Base-by-base conservation (phyloP, 345 rosid genomes). In the Rubroshorea leprosula region DNA sequence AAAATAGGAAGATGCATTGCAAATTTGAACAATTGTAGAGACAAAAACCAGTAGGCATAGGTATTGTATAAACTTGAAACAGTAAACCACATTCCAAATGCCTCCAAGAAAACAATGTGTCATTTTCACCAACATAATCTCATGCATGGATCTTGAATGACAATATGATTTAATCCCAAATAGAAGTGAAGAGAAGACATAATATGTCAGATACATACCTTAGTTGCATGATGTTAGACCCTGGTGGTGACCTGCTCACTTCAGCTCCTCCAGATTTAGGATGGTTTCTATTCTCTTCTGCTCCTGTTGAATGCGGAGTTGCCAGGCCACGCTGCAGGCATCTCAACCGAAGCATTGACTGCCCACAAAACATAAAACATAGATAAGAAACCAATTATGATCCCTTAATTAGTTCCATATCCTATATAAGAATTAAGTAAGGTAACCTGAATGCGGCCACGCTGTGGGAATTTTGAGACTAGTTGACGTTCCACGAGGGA, bases 381-480 rank as follows among this genome's bases (percentile, higher is more conserved):
- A n/a, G n/a, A n/a, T n/a, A n/a, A n/a, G n/a, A n/a, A n/a, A n/a
- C n/a, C n/a, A n/a, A n/a, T n/a, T 6, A 8, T 6, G 9, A 6
- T 6, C 5, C 7, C 1, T 1, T 35, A 8, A 35, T 35, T 2
- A 35, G 5, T 35, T 35, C 41, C 12, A 6, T 3, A 3, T 1
- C 7, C 7, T 29, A 29, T 3, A 29, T 4, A 29, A 3, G 35
- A 9, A 29, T 21, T 49, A 14, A 3, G 49, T 18, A 18, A 12
- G 29, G 19, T 13, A 22, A 91, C 96, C 92, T 86, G 98, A 74
- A 88, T 72, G 41, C 96, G 73, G 10, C 98, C 92, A 13, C 87
- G 85, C 31, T 88, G 85, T 0, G 81, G 22, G 62, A 91, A 91
- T 64, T 68, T 86, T 0, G 98, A 79, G 47, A 88, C 96, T 17